Percentiles rank a stretch among this genome's conserved stretches.
Conservation (phyloP, 1,284 basidiomycete species). For the Ustilago shanxiensis region DNA sequence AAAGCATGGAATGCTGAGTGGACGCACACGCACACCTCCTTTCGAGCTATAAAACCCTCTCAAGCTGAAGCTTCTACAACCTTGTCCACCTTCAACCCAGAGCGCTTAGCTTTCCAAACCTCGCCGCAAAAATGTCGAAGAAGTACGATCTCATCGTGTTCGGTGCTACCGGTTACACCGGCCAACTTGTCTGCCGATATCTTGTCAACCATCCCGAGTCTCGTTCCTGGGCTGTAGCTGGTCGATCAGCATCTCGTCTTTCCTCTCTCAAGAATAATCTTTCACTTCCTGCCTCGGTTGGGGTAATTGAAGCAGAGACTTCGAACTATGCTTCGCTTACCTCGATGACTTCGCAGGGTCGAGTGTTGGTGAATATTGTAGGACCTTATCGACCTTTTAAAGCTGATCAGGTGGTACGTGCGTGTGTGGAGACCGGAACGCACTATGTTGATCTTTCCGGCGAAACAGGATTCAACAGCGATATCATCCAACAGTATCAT, state of each 20-base stretch:
- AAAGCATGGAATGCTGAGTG: constrained; percentile 6
- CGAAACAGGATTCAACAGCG: constrained; percentile 72
- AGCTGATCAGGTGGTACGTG: constrained; percentile 70
- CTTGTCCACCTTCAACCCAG: neutral
- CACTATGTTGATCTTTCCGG: constrained; percentile 78
- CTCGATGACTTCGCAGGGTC: constrained; percentile 37
- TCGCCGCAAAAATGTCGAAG: constrained; percentile 30
- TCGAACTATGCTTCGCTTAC: constrained; percentile 42
- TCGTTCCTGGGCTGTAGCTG: constrained; percentile 60
- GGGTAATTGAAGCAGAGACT: constrained; percentile 50
- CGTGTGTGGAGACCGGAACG: constrained; percentile 74
- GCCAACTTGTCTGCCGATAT: constrained; percentile 53
- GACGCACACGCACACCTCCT: neutral
- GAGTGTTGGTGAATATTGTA: constrained; percentile 59
- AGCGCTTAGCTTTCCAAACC: neutral
- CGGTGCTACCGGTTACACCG: constrained; percentile 67
- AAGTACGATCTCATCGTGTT: constrained; percentile 58
- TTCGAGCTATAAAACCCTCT: no score
- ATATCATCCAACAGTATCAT: constrained; percentile 77
- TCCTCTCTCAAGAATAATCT: constrained; percentile 40
- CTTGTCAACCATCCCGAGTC: constrained; percentile 50
- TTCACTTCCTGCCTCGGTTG: constrained; percentile 35
- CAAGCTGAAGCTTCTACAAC: no score
- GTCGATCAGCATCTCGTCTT: constrained; percentile 53
- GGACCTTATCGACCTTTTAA: constrained; percentile 57